Percentiles rank a stretch among this genome's conserved stretches.
These are phyloP conservation scores for Paracoccidioides lutzii DNA, from an alignment of 2,329 filamentous ascomycete species.

Conservation along the genomic window DNA sequence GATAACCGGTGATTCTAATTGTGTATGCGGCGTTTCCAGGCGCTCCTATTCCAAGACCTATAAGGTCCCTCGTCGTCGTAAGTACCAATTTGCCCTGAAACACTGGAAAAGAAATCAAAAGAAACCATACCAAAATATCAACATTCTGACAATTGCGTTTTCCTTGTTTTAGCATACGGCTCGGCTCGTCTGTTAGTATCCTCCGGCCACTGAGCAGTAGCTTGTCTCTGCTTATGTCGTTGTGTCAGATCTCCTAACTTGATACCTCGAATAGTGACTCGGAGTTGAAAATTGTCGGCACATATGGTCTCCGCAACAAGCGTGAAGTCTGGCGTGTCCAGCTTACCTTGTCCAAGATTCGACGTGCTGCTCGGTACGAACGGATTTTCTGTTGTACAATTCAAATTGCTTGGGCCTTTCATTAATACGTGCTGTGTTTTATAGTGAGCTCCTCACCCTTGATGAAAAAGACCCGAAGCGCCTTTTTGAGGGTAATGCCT, in stretches of 20 bases:
- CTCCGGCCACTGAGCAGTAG: constrained; percentile 93
- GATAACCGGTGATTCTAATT: not conserved
- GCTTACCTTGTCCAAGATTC: constrained; percentile 99
- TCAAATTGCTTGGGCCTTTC: not conserved
- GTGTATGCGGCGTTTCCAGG: constrained; percentile 20
- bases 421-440: constrained; percentile 11
- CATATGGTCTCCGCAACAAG: constrained; percentile 99
- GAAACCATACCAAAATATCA: not conserved
- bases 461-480: constrained; percentile 99
- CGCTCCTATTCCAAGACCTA: constrained; percentile 97
- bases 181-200: constrained; percentile 97
- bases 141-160: constrained; percentile 4
- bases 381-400: constrained; percentile 9
- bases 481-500: constrained; percentile 99
- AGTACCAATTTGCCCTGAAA: constrained; percentile 19
- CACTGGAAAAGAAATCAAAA: not conserved
- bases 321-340: constrained; percentile 99
- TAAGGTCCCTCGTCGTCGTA: constrained; percentile 86
- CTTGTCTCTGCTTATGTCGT: constrained; percentile 96
- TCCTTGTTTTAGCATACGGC: constrained; percentile 59
- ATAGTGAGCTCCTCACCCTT: constrained; percentile 96
- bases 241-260: constrained; percentile 56
- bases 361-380: constrained; percentile 97
- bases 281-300: constrained; percentile 98
- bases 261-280: constrained; percentile 65